Evolutionary conservation across 441 rosid species (phyloP).

Genomic region (Mallotus japonicus): DNA sequence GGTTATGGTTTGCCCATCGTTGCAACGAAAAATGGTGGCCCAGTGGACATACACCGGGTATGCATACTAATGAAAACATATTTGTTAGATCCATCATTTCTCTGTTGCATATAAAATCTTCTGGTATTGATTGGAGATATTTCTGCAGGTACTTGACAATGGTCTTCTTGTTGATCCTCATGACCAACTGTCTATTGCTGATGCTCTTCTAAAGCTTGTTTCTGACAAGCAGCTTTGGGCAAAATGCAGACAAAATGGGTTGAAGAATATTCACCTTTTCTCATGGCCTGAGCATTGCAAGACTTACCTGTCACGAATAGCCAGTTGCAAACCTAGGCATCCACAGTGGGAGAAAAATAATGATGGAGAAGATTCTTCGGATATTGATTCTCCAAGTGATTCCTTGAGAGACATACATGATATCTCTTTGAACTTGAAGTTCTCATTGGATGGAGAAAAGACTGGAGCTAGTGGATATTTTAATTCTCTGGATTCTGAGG

Average conservation of each 20-base stretch:
- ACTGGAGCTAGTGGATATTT: slow-evolving; percentile 42
- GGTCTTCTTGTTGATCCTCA: slow-evolving; percentile 94
- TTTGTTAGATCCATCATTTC: neutral
- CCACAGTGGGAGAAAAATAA: slow-evolving; percentile 75
- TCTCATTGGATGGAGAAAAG: slow-evolving; percentile 78
- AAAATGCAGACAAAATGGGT: slow-evolving; percentile 83
- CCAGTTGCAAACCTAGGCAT: slow-evolving; percentile 75
- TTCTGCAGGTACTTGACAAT: slow-evolving; percentile 78
- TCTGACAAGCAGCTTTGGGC: slow-evolving; percentile 84
- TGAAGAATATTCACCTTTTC: slow-evolving; percentile 73
- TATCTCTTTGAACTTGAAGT: slow-evolving; percentile 67
- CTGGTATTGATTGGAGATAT: slow-evolving; percentile 7
- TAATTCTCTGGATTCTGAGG: slow-evolving; percentile 51
- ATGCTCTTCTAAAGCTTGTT: slow-evolving; percentile 84
- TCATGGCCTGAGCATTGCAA: slow-evolving; percentile 97
- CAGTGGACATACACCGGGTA: slow-evolving; percentile 84
- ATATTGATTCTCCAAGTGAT: slow-evolving; percentile 71
- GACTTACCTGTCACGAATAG: slow-evolving; percentile 66
- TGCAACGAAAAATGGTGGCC: slow-evolving; percentile 94
- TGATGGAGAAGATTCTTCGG: slow-evolving; percentile 44
- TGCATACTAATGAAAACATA: slow-evolving; percentile 2
- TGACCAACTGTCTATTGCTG: slow-evolving; percentile 75
- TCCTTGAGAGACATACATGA: slow-evolving; percentile 82
- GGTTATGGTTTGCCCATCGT: slow-evolving; percentile 91
- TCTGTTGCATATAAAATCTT: neutral